Conservation (phyloP, 345 rosid genomes). For the Acer negundo region DNA sequence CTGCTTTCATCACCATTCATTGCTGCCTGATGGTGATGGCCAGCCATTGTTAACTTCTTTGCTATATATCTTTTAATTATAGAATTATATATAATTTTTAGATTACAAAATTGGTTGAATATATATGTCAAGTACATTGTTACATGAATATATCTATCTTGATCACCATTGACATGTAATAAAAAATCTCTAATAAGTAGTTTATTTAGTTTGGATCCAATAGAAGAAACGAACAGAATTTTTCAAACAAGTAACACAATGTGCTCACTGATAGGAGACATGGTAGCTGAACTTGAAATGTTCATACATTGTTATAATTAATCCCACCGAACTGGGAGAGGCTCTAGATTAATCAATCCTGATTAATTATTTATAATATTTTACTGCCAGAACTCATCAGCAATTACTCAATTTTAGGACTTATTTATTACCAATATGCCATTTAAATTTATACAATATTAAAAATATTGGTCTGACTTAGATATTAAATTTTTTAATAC, state of each 20-base stretch:
- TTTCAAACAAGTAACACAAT: background rate
- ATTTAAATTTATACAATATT: too few species aligned
- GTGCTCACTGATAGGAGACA: background rate
- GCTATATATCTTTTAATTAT: too few species aligned
- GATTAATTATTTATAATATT: background rate
- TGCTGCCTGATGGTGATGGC: constrained; percentile 15
- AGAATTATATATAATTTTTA: background rate
- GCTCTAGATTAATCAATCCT: background rate
- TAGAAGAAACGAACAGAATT: background rate
- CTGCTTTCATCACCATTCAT: constrained; percentile 26
- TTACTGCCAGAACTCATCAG: too few species aligned
- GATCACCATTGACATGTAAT: background rate
- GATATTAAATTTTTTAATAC: too few species aligned
- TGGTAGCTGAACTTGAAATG: background rate
- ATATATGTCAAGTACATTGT: background rate
- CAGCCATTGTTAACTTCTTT: background rate
- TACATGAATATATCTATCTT: constrained; percentile 1
- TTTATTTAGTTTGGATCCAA: background rate
- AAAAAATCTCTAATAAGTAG: background rate
- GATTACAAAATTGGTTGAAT: background rate
- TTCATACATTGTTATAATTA: background rate
- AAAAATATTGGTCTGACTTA: too few species aligned
- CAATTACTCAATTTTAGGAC: too few species aligned
- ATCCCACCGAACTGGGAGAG: background rate
- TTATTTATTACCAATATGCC: too few species aligned